Base-by-base conservation (phyloP, 2,329 filamentous ascomycete genomes). In the Cytospora mali region DNA sequence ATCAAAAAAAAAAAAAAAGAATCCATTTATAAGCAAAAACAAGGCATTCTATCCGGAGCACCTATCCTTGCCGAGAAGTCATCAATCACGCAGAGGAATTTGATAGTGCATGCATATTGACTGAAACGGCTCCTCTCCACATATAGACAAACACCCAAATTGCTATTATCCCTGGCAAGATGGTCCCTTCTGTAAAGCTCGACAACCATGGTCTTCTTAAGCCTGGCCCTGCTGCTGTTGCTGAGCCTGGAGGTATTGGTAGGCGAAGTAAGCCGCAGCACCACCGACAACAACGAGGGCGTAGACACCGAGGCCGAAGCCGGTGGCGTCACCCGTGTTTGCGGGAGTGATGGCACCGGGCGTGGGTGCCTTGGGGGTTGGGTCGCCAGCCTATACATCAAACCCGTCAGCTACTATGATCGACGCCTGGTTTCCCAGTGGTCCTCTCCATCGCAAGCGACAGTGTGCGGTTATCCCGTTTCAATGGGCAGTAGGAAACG, bases 251-350 rank as follows among this genome's bases (percentile, higher is more conserved):
- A 96, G 76, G 82, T 95, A 96, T 78, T 93, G 89, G 84, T 94
- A 97, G 71, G 84, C 91, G 70, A 84, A 85, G 80, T 92, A 98
- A 67, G 91, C 92, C 66, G 87, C 76, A 55, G 87, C 82, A 69
- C 89, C 93, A 71, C 92, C 92, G 68, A 94, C 74, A 69, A 96
- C 81, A 71, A 97, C 77, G 69, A 96, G 70, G 64, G 88, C 90
- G 80, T 97, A 97, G 70, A 96, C 81, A 65, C 88, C 91, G 68
- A 96, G 80, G 72, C 93, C 91, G 64, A 93, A 70, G 69, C 88
- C 84, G 58, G 84, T 76, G 55, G 79, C 74, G 68, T 79, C 78
- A 62, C 77, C 73, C 67, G 77, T 78, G 70, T 79, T 77, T 66
- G 81, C 77, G 69, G 80, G 77, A 61, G 83, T 72, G 65, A 85